Evolutionary conservation across 306 rosid genomes (phyloP).

Genomic region (Cicer cuneatum): DNA sequence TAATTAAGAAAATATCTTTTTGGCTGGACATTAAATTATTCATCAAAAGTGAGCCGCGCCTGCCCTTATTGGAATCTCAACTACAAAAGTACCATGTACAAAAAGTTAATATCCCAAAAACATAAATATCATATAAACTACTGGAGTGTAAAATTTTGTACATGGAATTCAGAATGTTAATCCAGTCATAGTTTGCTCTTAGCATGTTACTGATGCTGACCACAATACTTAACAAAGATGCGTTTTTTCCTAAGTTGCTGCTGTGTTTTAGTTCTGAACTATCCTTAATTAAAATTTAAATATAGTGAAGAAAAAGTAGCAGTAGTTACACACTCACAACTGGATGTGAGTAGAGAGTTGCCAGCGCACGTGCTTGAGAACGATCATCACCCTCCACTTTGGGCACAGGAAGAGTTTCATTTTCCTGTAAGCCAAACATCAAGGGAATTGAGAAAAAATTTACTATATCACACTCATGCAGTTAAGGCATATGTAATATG

Average conservation of each 20-base stretch:
- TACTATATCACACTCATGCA: not conserved
- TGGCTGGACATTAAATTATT: slow-evolving; percentile 21
- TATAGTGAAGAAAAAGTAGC: slow-evolving; percentile 6
- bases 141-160: not conserved
- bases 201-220: not conserved
- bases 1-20: slow-evolving; percentile 11
- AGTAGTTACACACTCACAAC: slow-evolving; percentile 62
- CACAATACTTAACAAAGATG: not conserved
- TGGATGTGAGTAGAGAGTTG: slow-evolving; percentile 82
- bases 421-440: slow-evolving; percentile 63
- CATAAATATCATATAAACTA: not conserved
- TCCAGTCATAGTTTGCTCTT: not conserved
- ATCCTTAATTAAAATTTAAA: slow-evolving; percentile 28
- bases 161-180: not conserved
- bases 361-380: slow-evolving; percentile 84
- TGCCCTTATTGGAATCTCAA: not conserved
- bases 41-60: slow-evolving; percentile 9
- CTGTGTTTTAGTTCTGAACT: slow-evolving; percentile 17
- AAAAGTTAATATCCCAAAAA: not conserved
- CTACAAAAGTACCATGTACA: not conserved
- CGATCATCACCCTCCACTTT: slow-evolving; percentile 87
- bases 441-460: slow-evolving; percentile 36
- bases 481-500: slow-evolving; percentile 18
- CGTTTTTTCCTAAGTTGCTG: not conserved
- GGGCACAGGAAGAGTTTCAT: slow-evolving; percentile 73